Conservation (phyloP, 2,329 filamentous ascomycete species). For the Coleophoma eucalyptorum region DNA sequence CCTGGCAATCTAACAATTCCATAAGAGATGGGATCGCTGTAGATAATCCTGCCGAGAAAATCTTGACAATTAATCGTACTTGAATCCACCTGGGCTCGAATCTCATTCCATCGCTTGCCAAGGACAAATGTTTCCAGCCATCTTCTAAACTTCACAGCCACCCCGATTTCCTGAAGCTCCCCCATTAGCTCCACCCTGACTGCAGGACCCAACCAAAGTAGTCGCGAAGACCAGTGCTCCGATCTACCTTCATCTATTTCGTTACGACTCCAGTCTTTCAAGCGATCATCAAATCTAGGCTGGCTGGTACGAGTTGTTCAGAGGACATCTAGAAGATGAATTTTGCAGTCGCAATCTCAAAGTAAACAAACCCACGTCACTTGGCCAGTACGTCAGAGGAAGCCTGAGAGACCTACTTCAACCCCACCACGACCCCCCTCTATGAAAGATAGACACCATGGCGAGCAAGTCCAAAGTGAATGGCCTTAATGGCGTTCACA, state of each 20-base stretch:
- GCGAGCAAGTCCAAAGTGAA: slow-evolving; percentile 49
- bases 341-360: slow-evolving; percentile 10
- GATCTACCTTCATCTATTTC: too few relatives aligned
- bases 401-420: too few relatives aligned
- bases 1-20: too few relatives aligned
- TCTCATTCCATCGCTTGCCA: background rate
- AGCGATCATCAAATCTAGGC: background rate
- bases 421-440: slow-evolving; percentile 1
- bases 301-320: too few relatives aligned
- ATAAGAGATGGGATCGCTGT: too few relatives aligned
- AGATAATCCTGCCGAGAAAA: too few relatives aligned
- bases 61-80: too few relatives aligned
- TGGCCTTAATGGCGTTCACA: slow-evolving; percentile 65
- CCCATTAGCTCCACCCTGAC: background rate
- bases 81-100: too few relatives aligned
- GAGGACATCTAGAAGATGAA: too few relatives aligned
- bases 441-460: slow-evolving; percentile 32
- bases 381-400: background rate
- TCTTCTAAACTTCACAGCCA: background rate
- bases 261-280: background rate
- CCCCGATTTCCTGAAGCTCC: background rate
- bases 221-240: too few relatives aligned
- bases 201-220: background rate
- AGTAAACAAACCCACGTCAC: slow-evolving; percentile 5
- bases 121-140: background rate